Conservation (phyloP, 768 basidiomycete genomes). For the Hortiboletus campestris region DNA sequence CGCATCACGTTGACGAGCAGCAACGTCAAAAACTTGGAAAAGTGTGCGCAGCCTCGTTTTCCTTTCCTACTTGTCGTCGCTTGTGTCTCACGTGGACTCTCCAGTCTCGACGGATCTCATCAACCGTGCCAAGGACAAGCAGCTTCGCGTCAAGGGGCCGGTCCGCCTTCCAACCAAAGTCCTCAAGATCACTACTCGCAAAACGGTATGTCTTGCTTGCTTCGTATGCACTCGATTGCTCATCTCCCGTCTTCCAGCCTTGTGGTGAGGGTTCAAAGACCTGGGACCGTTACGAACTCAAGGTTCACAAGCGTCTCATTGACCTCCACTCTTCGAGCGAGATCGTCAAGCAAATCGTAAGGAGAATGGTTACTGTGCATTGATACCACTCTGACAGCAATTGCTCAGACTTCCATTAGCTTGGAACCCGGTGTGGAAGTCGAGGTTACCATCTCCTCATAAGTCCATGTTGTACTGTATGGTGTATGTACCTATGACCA, state of each 20-base stretch:
- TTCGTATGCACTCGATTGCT: neutral
- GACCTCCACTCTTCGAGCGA: conserved; percentile 98
- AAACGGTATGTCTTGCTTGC: conserved; percentile 65
- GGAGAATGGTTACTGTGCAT: conserved; percentile 32
- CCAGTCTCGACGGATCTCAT: conserved; percentile 94
- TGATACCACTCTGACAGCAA: conserved; percentile 3
- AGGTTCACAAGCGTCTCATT: conserved; percentile 99
- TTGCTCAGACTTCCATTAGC: conserved; percentile 87
- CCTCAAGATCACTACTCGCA: conserved; percentile 98
- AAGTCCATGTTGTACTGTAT: conserved; percentile 18
- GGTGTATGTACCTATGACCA: neutral
- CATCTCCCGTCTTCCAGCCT: conserved; percentile 51
- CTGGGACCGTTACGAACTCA: conserved; percentile 99
- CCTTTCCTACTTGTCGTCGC: neutral
- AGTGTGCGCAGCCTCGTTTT: conserved; percentile 57
- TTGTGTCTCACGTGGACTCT: neutral
- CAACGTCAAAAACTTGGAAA: conserved; percentile 98
- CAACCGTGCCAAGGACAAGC: conserved; percentile 99
- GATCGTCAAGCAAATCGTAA: conserved; percentile 99
- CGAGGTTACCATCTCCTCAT: conserved; percentile 93
- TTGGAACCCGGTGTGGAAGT: conserved; percentile 99
- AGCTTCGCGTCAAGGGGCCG: conserved; percentile 98
- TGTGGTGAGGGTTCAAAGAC: conserved; percentile 99
- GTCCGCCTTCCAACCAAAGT: conserved; percentile 99
- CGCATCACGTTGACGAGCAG: conserved; percentile 97